Evolutionary conservation across 768 basidiomycete genomes (phyloP).

Genomic region (Russula dissimulans): DNA sequence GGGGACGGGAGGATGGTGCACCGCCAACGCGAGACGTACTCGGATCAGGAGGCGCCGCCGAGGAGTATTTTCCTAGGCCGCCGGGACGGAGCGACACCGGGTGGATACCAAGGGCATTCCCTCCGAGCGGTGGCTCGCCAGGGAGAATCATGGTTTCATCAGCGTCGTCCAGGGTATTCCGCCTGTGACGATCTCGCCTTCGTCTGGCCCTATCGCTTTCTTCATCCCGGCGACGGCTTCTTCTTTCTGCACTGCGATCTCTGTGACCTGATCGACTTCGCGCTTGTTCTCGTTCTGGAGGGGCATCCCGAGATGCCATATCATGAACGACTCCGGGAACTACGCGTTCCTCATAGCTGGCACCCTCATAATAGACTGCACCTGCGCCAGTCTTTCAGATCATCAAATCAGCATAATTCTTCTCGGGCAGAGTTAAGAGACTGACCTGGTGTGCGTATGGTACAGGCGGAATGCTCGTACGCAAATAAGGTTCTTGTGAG

Average conservation of each 20-base stretch:
- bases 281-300: not conserved
- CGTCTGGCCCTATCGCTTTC: slow-evolving; percentile 4
- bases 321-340: slow-evolving; percentile 7
- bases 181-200: slow-evolving; percentile 7
- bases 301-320: slow-evolving; percentile 2
- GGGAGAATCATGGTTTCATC: not conserved
- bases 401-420: not conserved
- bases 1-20: not conserved
- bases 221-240: slow-evolving; percentile 8
- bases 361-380: slow-evolving; percentile 13
- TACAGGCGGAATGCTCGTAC: slow-evolving; percentile 3
- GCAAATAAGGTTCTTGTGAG: slow-evolving; percentile 13
- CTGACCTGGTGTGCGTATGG: slow-evolving; percentile 12
- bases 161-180: not conserved
- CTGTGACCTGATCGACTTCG: slow-evolving; percentile 10
- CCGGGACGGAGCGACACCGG: not conserved
- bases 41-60: not conserved
- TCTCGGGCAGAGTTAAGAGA: not conserved
- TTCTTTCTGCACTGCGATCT: slow-evolving; percentile 8
- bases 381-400: slow-evolving; percentile 7
- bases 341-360: slow-evolving; percentile 11
- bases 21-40: not conserved
- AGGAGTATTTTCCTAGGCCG: not conserved
- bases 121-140: not conserved
- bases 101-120: slow-evolving; percentile 14